Base-by-base conservation (phyloP, 2,329 filamentous ascomycete species). In the Aspergillus flavus region DNA sequence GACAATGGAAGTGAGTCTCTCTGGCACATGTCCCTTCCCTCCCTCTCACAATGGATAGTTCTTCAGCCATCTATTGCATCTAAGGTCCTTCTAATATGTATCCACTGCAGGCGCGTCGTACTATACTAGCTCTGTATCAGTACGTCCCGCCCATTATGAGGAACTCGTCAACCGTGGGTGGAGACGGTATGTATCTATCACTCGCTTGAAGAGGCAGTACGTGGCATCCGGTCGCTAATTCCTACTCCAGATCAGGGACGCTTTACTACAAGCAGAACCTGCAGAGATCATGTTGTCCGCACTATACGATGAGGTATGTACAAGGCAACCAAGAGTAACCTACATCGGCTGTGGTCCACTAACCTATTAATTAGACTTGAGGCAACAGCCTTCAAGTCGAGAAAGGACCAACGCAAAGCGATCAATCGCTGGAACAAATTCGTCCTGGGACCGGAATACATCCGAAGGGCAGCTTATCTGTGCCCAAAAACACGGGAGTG, bases 201-300 rank as follows among this genome's bases (percentile, higher is more conserved):
- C 41, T 34, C 16, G 28, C 28, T 36, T 34, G 32, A 41, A 43
- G 52, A 26, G 19, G 28, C 16, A n/a, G 32, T 39, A 55, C 32
- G 32, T 55, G 52, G 60, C 41, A 43, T 21, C 50, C 19, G 36
- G n/a, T 48, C 19, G 53, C 64, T 64, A 55, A 64, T 50, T 19
- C 50, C 23, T 52, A 41, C 60, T 58, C 57, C 65, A 82, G 82
- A 67, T 83, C 82, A 45, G 82, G 82, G 2, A 79, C 76, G 12
- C 73, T 82, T 54, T 83, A 82, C 70, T 84, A 84, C 69, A 83
- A 83, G 68, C 82, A 80, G 66, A 82, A 84, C 76, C 89, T 92
- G 71, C 85, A 85, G 63, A 84, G 88, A 61, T 91, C 93, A 65
- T 99, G 95, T 73, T 99, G 95, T 76, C 93, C 94, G 52, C 93